These are phyloP conservation scores for Juglanconis oblonga DNA, from an alignment of 2,329 filamentous ascomycete species.

Conservation along the genomic window DNA sequence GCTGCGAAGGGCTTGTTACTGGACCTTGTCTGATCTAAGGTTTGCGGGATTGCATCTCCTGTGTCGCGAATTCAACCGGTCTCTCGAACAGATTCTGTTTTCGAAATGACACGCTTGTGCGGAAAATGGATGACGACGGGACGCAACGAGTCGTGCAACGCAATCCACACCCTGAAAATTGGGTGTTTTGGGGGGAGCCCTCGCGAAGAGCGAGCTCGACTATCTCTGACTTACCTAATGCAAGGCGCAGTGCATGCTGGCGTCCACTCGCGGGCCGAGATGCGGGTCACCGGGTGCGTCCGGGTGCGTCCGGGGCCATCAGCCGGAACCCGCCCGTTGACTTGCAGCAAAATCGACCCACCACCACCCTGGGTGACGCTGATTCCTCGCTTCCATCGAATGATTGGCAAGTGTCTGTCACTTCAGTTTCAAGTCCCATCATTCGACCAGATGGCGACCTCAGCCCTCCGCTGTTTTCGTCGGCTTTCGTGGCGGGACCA, in stretches of 20 bases:
- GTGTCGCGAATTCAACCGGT: too few relatives aligned
- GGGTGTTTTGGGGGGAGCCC: too few relatives aligned
- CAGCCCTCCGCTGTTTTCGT: neutral
- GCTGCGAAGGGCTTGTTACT: too few relatives aligned
- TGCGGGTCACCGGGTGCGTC: neutral
- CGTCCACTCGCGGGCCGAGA: neutral
- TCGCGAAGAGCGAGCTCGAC: too few relatives aligned
- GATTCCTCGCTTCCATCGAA: constrained; percentile 9
- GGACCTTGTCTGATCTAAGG: too few relatives aligned
- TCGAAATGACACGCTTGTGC: too few relatives aligned
- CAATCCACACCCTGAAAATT: too few relatives aligned
- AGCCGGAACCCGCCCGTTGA: neutral
- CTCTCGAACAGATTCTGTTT: too few relatives aligned
- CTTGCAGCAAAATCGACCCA: constrained; percentile 16
- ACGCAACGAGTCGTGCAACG: too few relatives aligned
- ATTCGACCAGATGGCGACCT: constrained; percentile 6
- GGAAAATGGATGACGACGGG: too few relatives aligned
- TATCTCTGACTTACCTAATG: neutral
- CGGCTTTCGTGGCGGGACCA: neutral
- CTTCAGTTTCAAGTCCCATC: constrained; percentile 12
- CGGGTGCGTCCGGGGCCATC: constrained; percentile 6
- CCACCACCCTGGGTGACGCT: constrained; percentile 4
- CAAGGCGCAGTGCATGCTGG: neutral
- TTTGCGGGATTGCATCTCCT: too few relatives aligned
- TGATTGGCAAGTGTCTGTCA: constrained; percentile 4